These are phyloP conservation scores for Globisporangium takayamanum DNA, from an alignment of 352 stramenopile genomes.

Conservation along the genomic window DNA sequence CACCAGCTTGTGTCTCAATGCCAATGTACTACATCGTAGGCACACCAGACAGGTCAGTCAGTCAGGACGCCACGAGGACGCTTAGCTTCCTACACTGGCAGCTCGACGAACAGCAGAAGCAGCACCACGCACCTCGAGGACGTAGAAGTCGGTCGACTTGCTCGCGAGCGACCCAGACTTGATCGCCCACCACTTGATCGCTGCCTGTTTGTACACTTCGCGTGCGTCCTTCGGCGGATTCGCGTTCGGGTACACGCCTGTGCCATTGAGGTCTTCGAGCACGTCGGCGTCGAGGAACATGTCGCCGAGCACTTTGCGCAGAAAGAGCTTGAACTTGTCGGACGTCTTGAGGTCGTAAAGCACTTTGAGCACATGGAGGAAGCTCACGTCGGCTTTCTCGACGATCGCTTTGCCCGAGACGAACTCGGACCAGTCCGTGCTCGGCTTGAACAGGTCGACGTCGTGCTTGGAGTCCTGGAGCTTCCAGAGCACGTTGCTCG, in stretches of 20 bases:
- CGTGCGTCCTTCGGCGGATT: slow-evolving; percentile 59
- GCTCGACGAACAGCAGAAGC: slow-evolving; percentile 8
- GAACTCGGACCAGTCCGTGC: slow-evolving; percentile 84
- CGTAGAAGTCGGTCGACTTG: slow-evolving; percentile 85
- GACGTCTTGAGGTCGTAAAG: slow-evolving; percentile 82
- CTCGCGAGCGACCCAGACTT: slow-evolving; percentile 70
- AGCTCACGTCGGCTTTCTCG: slow-evolving; percentile 57
- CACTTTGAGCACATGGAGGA: slow-evolving; percentile 78
- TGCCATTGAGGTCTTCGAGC: slow-evolving; percentile 77
- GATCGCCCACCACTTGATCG: slow-evolving; percentile 88
- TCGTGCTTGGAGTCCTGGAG: slow-evolving; percentile 76
- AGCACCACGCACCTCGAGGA: slow-evolving; percentile 48
- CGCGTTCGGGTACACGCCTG: slow-evolving; percentile 66
- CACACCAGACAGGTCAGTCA: slow-evolving; percentile 7
- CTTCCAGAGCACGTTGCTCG: slow-evolving; percentile 78
- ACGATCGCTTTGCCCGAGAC: slow-evolving; percentile 78
- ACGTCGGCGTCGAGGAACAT: slow-evolving; percentile 82
- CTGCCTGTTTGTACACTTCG: slow-evolving; percentile 81
- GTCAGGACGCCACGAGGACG: too few relatives aligned
- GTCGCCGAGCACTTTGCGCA: slow-evolving; percentile 75
- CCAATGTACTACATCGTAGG: slow-evolving; percentile 57
- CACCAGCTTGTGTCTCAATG: slow-evolving; percentile 62
- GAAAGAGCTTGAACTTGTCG: slow-evolving; percentile 81
- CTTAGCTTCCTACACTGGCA: too few relatives aligned
- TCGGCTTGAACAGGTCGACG: slow-evolving; percentile 78